A percentile compares a stretch with the other conserved stretches of the same genome.
Conservation (phyloP, 139 green algal species). For the Limnomonas spitsbergensis region DNA sequence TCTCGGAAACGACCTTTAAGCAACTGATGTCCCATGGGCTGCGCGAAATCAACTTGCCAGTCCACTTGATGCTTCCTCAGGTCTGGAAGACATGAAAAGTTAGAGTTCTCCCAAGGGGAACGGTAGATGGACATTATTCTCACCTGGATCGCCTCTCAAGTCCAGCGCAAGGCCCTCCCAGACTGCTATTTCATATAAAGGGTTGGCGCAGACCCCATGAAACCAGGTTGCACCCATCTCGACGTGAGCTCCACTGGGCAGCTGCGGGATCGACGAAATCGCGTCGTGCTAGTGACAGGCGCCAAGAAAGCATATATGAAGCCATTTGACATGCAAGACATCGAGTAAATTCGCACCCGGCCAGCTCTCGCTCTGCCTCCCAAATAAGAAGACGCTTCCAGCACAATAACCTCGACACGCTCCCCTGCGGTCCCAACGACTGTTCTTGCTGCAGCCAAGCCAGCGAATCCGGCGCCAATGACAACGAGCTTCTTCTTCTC, state of each 20-base stretch:
- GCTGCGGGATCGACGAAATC: slow-evolving; percentile 21
- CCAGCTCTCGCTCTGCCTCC: slow-evolving; percentile 24
- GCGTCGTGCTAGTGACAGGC: neutral
- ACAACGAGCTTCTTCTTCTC: slow-evolving; percentile 10
- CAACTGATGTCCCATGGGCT: neutral
- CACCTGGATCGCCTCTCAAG: slow-evolving; percentile 11
- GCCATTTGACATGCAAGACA: neutral
- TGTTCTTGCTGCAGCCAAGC: slow-evolving; percentile 18
- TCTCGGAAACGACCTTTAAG: neutral
- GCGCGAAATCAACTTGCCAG: slow-evolving; percentile 25
- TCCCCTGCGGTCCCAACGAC: neutral
- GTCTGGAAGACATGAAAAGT: slow-evolving; percentile 17
- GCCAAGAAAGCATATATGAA: neutral
- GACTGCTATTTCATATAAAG: slow-evolving; percentile 39
- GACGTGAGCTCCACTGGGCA: slow-evolving; percentile 24
- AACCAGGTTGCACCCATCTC: slow-evolving; percentile 46
- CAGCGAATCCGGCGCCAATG: slow-evolving; percentile 28
- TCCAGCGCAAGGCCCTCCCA: slow-evolving; percentile 24
- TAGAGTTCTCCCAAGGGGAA: too few species aligned
- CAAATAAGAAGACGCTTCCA: slow-evolving; percentile 20
- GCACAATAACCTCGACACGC: slow-evolving; percentile 19
- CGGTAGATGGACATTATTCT: too few species aligned
- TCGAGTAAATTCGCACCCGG: neutral
- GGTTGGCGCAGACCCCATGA: slow-evolving; percentile 39
- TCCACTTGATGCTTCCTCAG: slow-evolving; percentile 13